These are phyloP conservation scores for Dactylellina leptospora DNA, from an alignment of 2,329 filamentous ascomycete genomes.

Conservation along the genomic window DNA sequence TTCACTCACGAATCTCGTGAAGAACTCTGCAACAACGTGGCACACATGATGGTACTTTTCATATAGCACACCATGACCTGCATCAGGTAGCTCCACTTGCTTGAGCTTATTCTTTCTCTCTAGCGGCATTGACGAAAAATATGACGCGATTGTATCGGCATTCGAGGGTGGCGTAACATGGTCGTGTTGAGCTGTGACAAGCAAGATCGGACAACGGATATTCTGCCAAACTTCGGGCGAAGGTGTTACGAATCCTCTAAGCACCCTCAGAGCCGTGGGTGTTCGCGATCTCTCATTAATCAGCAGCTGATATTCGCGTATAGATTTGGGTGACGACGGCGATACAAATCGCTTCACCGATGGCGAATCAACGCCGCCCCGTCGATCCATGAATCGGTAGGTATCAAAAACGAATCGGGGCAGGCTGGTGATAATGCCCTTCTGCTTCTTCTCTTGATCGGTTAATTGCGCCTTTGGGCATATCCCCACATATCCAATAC, in stretches of 20 bases:
- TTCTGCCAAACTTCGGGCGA: constrained; percentile 74
- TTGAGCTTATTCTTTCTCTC: constrained; percentile 54
- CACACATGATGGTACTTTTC: constrained; percentile 68
- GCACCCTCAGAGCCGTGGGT: constrained; percentile 82
- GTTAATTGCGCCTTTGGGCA: constrained; percentile 77
- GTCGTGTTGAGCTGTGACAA: constrained; percentile 81
- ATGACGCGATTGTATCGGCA: constrained; percentile 70
- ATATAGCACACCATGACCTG: constrained; percentile 80
- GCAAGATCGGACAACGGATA: constrained; percentile 76
- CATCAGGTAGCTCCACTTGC: constrained; percentile 56
- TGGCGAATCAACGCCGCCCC: constrained; percentile 78
- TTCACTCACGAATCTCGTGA: constrained; percentile 76
- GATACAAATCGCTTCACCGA: constrained; percentile 84
- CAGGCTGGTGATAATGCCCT: constrained; percentile 61
- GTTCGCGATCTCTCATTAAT: constrained; percentile 87
- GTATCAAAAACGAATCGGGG: constrained; percentile 78
- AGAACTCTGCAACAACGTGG: constrained; percentile 83
- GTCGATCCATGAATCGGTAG: constrained; percentile 78
- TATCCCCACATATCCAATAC: constrained; percentile 76
- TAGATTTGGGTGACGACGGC: constrained; percentile 70
- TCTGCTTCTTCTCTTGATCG: constrained; percentile 63
- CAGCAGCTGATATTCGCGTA: constrained; percentile 73
- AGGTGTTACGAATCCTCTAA: constrained; percentile 72
- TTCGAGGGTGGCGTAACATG: constrained; percentile 76
- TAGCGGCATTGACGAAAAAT: constrained; percentile 47